Percentiles rank a stretch among this genome's conserved stretches.
phyloP scores from a whole-genome alignment of 2,329 filamentous ascomycete genomes.

The Furcasterigmium furcatum region DNA sequence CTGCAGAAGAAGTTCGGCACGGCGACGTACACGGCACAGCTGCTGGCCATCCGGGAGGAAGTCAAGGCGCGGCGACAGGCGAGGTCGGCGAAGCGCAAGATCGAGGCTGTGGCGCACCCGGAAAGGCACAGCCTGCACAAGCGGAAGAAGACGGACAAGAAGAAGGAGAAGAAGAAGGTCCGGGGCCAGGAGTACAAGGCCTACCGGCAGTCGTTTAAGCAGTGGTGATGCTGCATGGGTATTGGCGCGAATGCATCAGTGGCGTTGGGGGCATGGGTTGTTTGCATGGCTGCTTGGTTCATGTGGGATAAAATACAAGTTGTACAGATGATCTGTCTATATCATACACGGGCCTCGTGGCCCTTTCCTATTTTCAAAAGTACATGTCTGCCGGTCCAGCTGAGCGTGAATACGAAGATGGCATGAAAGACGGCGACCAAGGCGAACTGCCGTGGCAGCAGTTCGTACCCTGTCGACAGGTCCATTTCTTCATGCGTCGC shows the following conservation, averaged over 20 bases:
- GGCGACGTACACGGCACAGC: slow-evolving; percentile 69
- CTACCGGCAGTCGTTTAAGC: slow-evolving; percentile 67
- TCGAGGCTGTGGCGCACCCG: slow-evolving; percentile 80
- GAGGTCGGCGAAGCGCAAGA: slow-evolving; percentile 79
- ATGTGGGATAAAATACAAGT: slow-evolving; percentile 1
- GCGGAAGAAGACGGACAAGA: slow-evolving; percentile 78
- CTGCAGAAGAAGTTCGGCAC: slow-evolving; percentile 84
- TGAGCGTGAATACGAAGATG: too few relatives aligned
- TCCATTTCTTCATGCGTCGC: too few relatives aligned
- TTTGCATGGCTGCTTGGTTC: background rate
- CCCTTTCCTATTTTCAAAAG: slow-evolving; percentile 8
- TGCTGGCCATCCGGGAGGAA: slow-evolving; percentile 69
- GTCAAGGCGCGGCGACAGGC: slow-evolving; percentile 71
- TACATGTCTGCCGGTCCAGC: background rate
- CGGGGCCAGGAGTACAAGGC: slow-evolving; percentile 71
- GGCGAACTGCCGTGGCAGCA: too few relatives aligned
- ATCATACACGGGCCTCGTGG: slow-evolving; percentile 9
- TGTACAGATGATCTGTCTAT: slow-evolving; percentile 5
- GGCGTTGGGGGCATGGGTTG: slow-evolving; percentile 8
- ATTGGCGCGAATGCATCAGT: slow-evolving; percentile 8
- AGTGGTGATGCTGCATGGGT: slow-evolving; percentile 21
- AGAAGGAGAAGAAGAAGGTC: slow-evolving; percentile 79
- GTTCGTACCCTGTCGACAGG: too few relatives aligned
- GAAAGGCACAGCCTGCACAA: slow-evolving; percentile 77
- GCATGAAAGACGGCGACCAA: too few relatives aligned